Conservation (phyloP, 2,329 filamentous ascomycete genomes). For the Epichloe elymi region DNA sequence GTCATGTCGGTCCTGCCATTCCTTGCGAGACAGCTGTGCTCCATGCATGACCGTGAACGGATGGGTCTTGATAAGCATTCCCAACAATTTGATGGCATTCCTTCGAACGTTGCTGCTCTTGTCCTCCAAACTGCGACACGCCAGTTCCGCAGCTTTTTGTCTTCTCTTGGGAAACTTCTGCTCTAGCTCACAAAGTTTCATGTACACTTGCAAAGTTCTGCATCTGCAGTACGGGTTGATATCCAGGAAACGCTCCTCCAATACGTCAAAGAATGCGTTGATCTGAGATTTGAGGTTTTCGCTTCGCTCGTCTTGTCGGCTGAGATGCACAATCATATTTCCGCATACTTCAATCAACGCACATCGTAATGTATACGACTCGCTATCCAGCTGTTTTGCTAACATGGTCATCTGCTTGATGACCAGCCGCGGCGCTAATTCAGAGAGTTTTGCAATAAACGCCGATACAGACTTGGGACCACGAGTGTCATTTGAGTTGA, state of each 20-base stretch:
- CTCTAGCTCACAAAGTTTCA: constrained; percentile 84
- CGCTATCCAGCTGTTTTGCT: constrained; percentile 89
- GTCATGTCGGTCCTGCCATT: constrained; percentile 74
- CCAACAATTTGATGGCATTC: constrained; percentile 88
- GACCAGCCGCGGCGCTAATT: constrained; percentile 78
- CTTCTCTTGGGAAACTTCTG: constrained; percentile 90
- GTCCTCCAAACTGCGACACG: constrained; percentile 81
- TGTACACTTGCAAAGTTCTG: constrained; percentile 83
- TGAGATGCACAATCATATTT: constrained; percentile 84
- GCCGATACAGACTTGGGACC: constrained; percentile 93
- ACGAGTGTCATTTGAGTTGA: constrained; percentile 89
- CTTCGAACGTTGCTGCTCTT: constrained; percentile 95
- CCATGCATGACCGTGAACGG: constrained; percentile 89
- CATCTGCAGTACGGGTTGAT: constrained; percentile 94
- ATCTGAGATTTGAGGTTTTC: constrained; percentile 93
- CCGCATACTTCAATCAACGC: constrained; percentile 94
- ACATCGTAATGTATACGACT: constrained; percentile 90
- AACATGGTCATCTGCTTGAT: constrained; percentile 96
- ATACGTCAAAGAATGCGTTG: constrained; percentile 90
- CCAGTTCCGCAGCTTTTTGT: constrained; percentile 76
- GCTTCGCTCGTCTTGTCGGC: constrained; percentile 77
- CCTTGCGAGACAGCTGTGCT: constrained; percentile 68
- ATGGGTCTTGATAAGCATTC: constrained; percentile 80
- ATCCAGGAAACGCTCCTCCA: constrained; percentile 92
- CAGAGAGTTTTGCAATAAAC: constrained; percentile 87